phyloP scores from a whole-genome alignment of 2,329 filamentous ascomycete genomes.

The Fusarium concolor region DNA sequence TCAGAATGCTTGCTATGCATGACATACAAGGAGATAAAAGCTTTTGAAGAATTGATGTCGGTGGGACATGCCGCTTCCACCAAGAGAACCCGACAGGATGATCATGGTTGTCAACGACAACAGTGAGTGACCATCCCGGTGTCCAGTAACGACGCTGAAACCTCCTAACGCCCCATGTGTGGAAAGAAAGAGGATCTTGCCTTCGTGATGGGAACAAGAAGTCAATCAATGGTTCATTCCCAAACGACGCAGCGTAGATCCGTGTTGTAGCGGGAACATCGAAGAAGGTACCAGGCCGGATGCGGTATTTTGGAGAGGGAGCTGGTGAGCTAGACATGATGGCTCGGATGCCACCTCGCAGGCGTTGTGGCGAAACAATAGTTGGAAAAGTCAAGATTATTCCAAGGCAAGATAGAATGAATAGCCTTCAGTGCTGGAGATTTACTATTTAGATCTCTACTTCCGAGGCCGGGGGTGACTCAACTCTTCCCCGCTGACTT shows the following conservation, averaged over 20 bases:
- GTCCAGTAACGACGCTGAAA: slow-evolving; percentile 15
- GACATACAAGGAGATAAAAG: background rate
- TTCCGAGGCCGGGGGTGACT: background rate
- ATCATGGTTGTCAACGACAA: slow-evolving; percentile 1
- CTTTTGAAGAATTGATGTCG: background rate
- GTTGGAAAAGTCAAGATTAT: too few species aligned
- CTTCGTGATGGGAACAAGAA: background rate
- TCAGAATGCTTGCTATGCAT: fast-evolving
- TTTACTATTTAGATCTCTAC: background rate
- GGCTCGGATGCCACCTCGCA: too few species aligned
- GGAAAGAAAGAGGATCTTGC: background rate
- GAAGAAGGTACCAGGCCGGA: background rate
- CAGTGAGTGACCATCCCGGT: slow-evolving; percentile 5
- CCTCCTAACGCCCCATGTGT: background rate
- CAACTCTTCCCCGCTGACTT: background rate
- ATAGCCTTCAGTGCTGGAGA: background rate
- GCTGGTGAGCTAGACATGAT: background rate
- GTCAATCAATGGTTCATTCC: slow-evolving; percentile 1
- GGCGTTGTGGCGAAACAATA: too few species aligned
- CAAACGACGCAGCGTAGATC: slow-evolving; percentile 5
- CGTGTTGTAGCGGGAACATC: slow-evolving; percentile 7
- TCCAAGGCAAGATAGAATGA: too few species aligned
- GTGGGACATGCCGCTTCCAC: background rate
- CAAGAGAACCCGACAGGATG: slow-evolving; percentile 8
- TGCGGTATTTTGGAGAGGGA: background rate